Conservation (phyloP, 2,329 filamentous ascomycete species). For the Penicillium frequentans region DNA sequence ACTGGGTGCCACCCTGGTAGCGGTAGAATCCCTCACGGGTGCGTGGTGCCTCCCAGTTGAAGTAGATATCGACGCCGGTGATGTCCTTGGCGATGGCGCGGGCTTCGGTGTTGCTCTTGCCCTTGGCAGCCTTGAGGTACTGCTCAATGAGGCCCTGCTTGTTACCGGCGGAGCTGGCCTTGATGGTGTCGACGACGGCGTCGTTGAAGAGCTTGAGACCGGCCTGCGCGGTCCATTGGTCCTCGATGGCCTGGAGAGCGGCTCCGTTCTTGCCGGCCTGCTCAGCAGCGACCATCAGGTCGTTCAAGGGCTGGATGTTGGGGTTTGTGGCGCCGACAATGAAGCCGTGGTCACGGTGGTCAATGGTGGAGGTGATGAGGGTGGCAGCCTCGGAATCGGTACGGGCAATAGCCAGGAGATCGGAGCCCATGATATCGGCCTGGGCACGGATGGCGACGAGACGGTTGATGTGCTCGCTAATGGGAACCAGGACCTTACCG, state of each 20-base stretch:
- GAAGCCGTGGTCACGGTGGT: conserved; percentile 92
- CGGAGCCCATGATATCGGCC: conserved; percentile 95
- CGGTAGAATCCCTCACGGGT: conserved; percentile 96
- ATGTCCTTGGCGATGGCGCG: conserved; percentile 75
- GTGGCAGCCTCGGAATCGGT: conserved; percentile 98
- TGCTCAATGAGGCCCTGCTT: conserved; percentile 67
- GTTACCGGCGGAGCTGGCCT: conserved; percentile 62
- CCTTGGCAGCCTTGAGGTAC: conserved; percentile 68
- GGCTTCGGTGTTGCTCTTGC: conserved; percentile 83
- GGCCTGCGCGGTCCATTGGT: conserved; percentile 78
- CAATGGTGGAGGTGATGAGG: conserved; percentile 93
- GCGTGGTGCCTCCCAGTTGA: conserved; percentile 91
- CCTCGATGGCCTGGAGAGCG: conserved; percentile 87
- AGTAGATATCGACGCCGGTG: conserved; percentile 79
- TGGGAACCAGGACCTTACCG: conserved; percentile 94
- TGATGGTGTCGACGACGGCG: conserved; percentile 80
- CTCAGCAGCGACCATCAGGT: conserved; percentile 88
- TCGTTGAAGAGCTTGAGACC: conserved; percentile 87
- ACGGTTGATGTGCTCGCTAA: conserved; percentile 97
- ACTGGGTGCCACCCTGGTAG: conserved; percentile 86
- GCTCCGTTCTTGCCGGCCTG: conserved; percentile 74
- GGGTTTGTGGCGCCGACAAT: conserved; percentile 89
- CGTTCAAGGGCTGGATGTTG: conserved; percentile 76
- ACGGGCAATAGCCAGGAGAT: conserved; percentile 86
- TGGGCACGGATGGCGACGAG: conserved; percentile 95